Conservation (phyloP, 257 asterid species). For the Capsicum chinense region DNA sequence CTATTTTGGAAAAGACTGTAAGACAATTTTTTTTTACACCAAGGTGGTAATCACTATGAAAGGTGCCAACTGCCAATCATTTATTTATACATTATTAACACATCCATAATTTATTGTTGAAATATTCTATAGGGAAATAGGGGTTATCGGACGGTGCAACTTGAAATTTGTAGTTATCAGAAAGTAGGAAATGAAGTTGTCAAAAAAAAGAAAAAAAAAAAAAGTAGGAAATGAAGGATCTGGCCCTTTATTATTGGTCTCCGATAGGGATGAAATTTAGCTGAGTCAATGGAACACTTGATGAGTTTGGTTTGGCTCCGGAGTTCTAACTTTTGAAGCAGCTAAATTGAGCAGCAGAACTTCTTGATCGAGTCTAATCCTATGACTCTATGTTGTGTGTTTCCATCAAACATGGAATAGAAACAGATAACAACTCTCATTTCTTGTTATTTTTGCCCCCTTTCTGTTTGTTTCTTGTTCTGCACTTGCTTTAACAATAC, state of each 20-base stretch:
- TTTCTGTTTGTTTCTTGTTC: background rate
- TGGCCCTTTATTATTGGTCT: background rate
- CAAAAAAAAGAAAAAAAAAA: background rate
- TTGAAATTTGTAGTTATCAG: background rate
- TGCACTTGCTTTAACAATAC: background rate
- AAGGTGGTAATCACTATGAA: background rate
- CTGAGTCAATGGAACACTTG: background rate
- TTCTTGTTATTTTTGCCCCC: background rate
- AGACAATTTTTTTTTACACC: background rate
- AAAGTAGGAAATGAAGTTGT: background rate
- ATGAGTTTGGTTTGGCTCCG: background rate
- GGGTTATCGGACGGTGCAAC: background rate
- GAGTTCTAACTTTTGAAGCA: background rate
- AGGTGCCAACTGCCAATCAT: constrained; percentile 6
- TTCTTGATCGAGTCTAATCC: background rate
- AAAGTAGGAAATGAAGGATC: background rate
- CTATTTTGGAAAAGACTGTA: background rate
- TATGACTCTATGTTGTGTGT: background rate
- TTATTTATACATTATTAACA: background rate
- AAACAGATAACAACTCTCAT: background rate
- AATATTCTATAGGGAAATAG: background rate
- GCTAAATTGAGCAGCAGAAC: background rate
- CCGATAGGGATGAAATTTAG: background rate
- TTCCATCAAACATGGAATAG: background rate
- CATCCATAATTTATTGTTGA: background rate